Evolutionary conservation across 2,329 filamentous ascomycete species (phyloP), one percentile per base, ranked within the genome.

Genomic region (Fusarium albosuccineum): DNA sequence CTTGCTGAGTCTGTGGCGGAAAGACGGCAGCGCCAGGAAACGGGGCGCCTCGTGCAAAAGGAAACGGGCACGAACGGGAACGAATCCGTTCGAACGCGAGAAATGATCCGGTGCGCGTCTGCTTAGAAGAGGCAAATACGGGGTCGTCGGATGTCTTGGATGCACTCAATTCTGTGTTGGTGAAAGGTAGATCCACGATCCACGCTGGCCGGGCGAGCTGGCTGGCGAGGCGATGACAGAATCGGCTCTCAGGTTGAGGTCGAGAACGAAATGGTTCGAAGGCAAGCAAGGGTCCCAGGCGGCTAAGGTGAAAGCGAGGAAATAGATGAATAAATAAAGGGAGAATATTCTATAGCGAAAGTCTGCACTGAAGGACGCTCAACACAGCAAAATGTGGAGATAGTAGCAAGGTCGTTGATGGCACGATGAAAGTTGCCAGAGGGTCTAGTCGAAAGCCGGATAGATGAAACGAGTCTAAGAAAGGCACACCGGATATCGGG

Each of bases 1-100:
- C 55, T 61, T 68, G 56, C 41, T 57, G 49, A 64, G 56, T 33
- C 50, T 68, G 58, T 55, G 67, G 60, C 64, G 68, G 63, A 60
- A 54, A 63, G 60, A 56, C 54, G 66, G 48, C 55, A 61, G 56
- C 46, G 48, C 45, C 55, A 62, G 53, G 46, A 48, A 63, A 63
- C 56, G 50, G 41, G 58, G 51, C 30, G 36, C 44, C 42, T 59
- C 51, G 49, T 55, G 44, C 46, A 29, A 55, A 37, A 57, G 26
- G 37, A 53, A 54, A 44, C 33, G 27, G 53, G 39, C 30, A 51
- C 41, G 14, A 53, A 56, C 33, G 22, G 57, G 41, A 40, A 54
- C 44, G 44, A 40, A 54, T 27, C 42, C 40, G 45, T 52, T 36
- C 42, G 16, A 37, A 49, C 42, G 16, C 30, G 39, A 41, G 39